Evolutionary conservation across 2,329 filamentous ascomycete species (phyloP), one percentile per base, ranked within the genome.

Genomic region (Pleomassaria siparia): DNA sequence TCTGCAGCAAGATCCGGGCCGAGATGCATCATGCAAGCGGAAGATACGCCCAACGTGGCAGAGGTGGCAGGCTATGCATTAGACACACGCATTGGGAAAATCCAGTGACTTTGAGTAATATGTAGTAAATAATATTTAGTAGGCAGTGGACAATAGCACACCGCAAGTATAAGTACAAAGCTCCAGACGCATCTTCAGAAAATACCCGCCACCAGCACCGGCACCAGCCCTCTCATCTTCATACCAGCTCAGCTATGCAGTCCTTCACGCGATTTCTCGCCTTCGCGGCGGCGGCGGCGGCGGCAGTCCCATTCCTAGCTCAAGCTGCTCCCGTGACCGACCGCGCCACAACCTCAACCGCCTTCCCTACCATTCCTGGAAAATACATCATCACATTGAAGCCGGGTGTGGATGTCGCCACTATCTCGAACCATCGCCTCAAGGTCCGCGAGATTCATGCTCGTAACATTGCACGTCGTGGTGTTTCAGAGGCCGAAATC

Each of bases 311-410:
- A 3, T 62, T 64, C 26, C 33, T 67, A 1, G 48, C 51, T 3
- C 46, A 54, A 13, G 63, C 60, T 33, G 59, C 56, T 33, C 63
- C 64, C 7, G 35, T 63, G 5, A 26, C 32, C 8, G 10, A 47
- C 9, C 43, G 49, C 16, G 35, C 48, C 20, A 29, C 43, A 3
- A 32, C 48, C 20, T 29, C 43, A 3, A 24, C 46, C 2, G 40
- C 50, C 28, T 49, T 53, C 12, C 25, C 58, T 16, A 41, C 61
- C 24, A 60, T 75, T 37, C 64, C 67, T 12, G 68, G 67, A 51
- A 74, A 73, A 63, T 77, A 73, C 59, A 73, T 76, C 45, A 63
- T 76, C 47, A 71, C 70, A 53, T 42, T 76, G 45, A 73, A 70
- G 60, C 63, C 70, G 12, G 63, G 63, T 10, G 55, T 56, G 2